phyloP scores from a whole-genome alignment of 169 alveolate species.

The Theileria annulata region DNA sequence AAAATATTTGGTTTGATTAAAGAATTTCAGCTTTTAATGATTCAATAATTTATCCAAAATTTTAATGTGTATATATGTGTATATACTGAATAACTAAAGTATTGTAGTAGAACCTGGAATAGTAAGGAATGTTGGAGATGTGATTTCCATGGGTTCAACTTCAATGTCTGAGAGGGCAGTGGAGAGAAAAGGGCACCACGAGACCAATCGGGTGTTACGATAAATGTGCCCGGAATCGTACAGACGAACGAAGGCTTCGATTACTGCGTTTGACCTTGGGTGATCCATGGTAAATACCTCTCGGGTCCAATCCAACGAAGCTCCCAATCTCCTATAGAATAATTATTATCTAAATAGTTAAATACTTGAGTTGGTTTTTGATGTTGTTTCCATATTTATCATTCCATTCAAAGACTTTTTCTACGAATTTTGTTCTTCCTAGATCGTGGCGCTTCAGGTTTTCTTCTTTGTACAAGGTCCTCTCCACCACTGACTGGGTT shows the following conservation, averaged over 20 bases:
- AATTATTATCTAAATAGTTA: slow-evolving; percentile 17
- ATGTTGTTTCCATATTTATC: slow-evolving; percentile 93
- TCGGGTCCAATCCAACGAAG: slow-evolving; percentile 97
- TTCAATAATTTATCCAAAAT: too few species aligned
- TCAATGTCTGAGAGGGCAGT: slow-evolving; percentile 99
- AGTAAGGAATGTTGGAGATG: slow-evolving; percentile 83
- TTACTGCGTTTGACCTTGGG: slow-evolving; percentile 90
- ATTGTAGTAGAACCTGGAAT: slow-evolving; percentile 52
- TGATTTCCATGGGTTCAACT: slow-evolving; percentile 93
- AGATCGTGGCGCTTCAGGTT: slow-evolving; percentile 92
- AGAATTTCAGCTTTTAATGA: too few species aligned
- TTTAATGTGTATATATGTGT: too few species aligned
- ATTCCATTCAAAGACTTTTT: slow-evolving; percentile 98
- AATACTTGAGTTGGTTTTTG: slow-evolving; percentile 83
- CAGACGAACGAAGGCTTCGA: slow-evolving; percentile 93
- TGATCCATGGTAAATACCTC: slow-evolving; percentile 97
- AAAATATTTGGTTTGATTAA: too few species aligned
- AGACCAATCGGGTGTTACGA: slow-evolving; percentile 94
- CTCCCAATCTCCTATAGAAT: slow-evolving; percentile 77
- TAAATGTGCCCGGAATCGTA: slow-evolving; percentile 92
- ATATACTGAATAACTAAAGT: too few species aligned
- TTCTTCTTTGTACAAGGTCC: slow-evolving; percentile 90
- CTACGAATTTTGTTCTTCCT: slow-evolving; percentile 94
- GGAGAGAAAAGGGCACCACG: slow-evolving; percentile 96
- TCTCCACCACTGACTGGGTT: slow-evolving; percentile 98